Base-by-base conservation (phyloP, 1,284 basidiomycete genomes). In the Cerioporus squamosus region DNA sequence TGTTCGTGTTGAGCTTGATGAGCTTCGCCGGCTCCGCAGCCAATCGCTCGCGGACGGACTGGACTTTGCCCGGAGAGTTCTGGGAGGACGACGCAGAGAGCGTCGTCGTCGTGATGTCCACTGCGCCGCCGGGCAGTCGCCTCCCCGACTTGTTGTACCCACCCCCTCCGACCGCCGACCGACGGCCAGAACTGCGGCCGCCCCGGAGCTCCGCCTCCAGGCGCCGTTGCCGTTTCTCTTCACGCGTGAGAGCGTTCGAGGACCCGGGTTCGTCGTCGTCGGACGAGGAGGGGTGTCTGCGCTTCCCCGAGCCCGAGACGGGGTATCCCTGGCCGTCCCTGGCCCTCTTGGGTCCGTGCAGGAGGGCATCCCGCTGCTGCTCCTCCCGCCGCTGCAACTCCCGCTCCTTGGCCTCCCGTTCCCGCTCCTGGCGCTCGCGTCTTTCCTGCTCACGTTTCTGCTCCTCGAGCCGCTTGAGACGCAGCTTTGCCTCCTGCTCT, bases 221-320 rank as follows among this genome's bases (percentile, higher is more conserved):
- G 68, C 83, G 85, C 55, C 82, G 78, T 68, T 85, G 79, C 23
- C 90, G 83, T 64, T 90, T 85, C 77, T 93, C 90, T 71, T 92
- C 87, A 47, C 90, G 81, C 10, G 90, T 93, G 49, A 92, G 79
- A 22, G 77, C 80, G 45, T 72, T 67, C 10, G 75, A 79, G 8
- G 65, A 66, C 17, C 72, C 73, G 36, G 75, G 75, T 39, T 74
- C 81, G 44, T 83, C 81, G 57, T 66, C 63, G 60, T 64, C 61
- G 20, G 61, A 60, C 26, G 44, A 51, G 33, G 49, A 53, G 9
- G 73, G 72, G 38, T 66, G 62, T 60, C 76, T 72, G 39, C 74
- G 75, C 62, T 71, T 78, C 24, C 64, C 72, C 26, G 69, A 55
- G 39, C 75, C 74, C 44, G 82, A 84, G 43, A 77, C 65, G 8